A percentile compares a stretch with the other conserved stretches of the same genome.
These are phyloP conservation scores for Raffaelea deltoideospora DNA, from an alignment of 2,329 filamentous ascomycete genomes.

Conservation along the genomic window DNA sequence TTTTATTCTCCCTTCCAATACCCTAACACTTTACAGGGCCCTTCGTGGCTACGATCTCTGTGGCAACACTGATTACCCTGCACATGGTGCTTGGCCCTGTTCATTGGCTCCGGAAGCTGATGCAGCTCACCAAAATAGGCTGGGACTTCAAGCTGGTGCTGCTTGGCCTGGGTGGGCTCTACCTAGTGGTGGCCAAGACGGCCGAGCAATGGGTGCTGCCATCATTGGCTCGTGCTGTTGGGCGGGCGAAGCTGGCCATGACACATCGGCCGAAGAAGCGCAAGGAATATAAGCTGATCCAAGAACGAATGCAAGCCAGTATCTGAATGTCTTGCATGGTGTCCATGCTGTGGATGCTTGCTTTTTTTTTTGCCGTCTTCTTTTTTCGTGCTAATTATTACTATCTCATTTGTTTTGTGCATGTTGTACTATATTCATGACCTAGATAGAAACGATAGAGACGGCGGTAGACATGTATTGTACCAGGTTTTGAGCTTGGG, in stretches of 20 bases:
- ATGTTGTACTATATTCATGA: too few relatives aligned
- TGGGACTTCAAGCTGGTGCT: slow-evolving; percentile 59
- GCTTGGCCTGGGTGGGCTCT: slow-evolving; percentile 51
- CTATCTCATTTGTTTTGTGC: too few relatives aligned
- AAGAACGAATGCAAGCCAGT: slow-evolving; percentile 53
- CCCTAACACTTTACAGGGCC: slow-evolving; percentile 44
- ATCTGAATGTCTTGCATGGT: too few relatives aligned
- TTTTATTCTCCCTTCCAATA: neutral
- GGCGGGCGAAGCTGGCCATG: slow-evolving; percentile 41
- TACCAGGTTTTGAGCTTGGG: too few relatives aligned
- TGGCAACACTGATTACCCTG: slow-evolving; percentile 49
- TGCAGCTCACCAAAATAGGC: slow-evolving; percentile 75
- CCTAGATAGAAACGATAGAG: too few relatives aligned
- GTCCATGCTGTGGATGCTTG: too few relatives aligned
- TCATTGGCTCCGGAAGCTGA: slow-evolving; percentile 51
- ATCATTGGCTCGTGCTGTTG: slow-evolving; percentile 50
- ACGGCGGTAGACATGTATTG: too few relatives aligned
- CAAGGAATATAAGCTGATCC: slow-evolving; percentile 75
- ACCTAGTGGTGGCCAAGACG: slow-evolving; percentile 53
- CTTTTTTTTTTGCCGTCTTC: too few relatives aligned
- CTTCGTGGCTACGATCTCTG: slow-evolving; percentile 62
- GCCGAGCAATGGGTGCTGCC: slow-evolving; percentile 61
- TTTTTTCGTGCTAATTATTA: too few relatives aligned
- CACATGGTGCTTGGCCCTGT: slow-evolving; percentile 74
- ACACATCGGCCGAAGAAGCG: slow-evolving; percentile 54